These are phyloP conservation scores for Suillus lakei DNA, from an alignment of 768 basidiomycete genomes.

Conservation along the genomic window DNA sequence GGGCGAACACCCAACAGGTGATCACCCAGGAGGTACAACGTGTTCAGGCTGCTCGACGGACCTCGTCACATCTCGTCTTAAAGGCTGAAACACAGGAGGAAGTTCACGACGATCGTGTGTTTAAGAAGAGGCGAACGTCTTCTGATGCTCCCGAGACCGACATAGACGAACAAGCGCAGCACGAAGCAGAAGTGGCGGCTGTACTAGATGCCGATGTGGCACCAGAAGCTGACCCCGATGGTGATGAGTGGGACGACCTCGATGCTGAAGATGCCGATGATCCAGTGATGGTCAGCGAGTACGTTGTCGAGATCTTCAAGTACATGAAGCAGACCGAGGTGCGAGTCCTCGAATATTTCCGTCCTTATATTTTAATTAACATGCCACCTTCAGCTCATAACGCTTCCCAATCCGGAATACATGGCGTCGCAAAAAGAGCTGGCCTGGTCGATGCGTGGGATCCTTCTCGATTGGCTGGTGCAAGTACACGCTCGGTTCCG, in stretches of 20 bases:
- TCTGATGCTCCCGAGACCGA: slow-evolving; percentile 58
- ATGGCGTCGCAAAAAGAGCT: slow-evolving; percentile 85
- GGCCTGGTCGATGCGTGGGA: slow-evolving; percentile 87
- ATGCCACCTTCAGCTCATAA: slow-evolving; percentile 54
- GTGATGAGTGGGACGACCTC: slow-evolving; percentile 84
- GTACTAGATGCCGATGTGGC: slow-evolving; percentile 53
- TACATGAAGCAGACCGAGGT: slow-evolving; percentile 91
- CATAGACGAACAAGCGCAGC: slow-evolving; percentile 45
- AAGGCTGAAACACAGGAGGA: slow-evolving; percentile 47
- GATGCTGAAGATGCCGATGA: slow-evolving; percentile 92
- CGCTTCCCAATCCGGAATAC: slow-evolving; percentile 84
- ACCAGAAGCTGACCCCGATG: slow-evolving; percentile 68
- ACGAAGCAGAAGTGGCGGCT: slow-evolving; percentile 39
- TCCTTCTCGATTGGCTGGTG: slow-evolving; percentile 92
- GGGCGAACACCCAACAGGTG: slow-evolving; percentile 16
- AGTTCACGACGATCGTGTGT: slow-evolving; percentile 61
- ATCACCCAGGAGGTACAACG: slow-evolving; percentile 35
- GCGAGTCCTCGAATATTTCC: slow-evolving; percentile 1
- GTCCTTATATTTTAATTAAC: slow-evolving; percentile 3
- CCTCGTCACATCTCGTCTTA: slow-evolving; percentile 37
- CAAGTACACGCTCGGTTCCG: slow-evolving; percentile 89
- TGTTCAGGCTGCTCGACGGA: slow-evolving; percentile 31
- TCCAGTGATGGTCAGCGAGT: slow-evolving; percentile 96
- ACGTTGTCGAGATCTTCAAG: slow-evolving; percentile 90
- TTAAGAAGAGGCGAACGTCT: slow-evolving; percentile 80